Conservation (phyloP, 2,329 filamentous ascomycete species). For the Clonostachys sp. region DNA sequence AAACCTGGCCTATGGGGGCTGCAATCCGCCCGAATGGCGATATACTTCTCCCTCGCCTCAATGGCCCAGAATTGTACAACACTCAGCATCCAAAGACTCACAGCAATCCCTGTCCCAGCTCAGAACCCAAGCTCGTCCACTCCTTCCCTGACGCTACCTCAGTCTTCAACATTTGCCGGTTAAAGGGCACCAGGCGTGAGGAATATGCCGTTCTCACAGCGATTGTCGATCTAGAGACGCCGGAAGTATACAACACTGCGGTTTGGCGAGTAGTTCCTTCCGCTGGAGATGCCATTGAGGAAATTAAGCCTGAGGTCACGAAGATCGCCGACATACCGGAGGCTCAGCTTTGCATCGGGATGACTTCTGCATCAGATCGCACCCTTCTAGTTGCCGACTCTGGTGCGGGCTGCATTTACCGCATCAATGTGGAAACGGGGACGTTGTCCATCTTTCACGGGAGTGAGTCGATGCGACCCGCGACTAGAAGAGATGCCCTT, state of each 20-base stretch:
- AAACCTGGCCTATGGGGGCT: background rate
- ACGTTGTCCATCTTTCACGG: background rate
- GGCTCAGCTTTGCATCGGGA: constrained; percentile 1
- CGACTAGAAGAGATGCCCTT: constrained; percentile 1
- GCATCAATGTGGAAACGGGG: constrained; percentile 1
- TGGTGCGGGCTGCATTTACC: constrained; percentile 1
- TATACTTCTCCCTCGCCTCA: background rate
- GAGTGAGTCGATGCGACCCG: background rate
- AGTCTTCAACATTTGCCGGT: constrained; percentile 3
- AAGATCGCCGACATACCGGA: constrained; percentile 2
- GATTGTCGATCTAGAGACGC: constrained; percentile 3
- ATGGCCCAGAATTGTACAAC: constrained; percentile 2
- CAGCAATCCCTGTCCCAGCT: background rate
- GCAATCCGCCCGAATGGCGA: constrained; percentile 3
- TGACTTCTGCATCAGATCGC: constrained; percentile 1
- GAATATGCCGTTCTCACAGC: constrained; percentile 5
- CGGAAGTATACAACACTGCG: constrained; percentile 1
- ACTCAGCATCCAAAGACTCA: background rate
- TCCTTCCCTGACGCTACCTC: constrained; percentile 3
- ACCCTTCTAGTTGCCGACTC: constrained; percentile 1
- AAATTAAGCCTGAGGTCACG: background rate
- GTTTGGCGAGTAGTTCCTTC: constrained; percentile 2
- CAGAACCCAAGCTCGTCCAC: constrained; percentile 1
- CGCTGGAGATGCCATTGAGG: background rate
- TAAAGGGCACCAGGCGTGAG: constrained; percentile 1